Evolutionary conservation across 179 eudicot genomes (phyloP).

Genomic region (Sideroxylon spinosum): DNA sequence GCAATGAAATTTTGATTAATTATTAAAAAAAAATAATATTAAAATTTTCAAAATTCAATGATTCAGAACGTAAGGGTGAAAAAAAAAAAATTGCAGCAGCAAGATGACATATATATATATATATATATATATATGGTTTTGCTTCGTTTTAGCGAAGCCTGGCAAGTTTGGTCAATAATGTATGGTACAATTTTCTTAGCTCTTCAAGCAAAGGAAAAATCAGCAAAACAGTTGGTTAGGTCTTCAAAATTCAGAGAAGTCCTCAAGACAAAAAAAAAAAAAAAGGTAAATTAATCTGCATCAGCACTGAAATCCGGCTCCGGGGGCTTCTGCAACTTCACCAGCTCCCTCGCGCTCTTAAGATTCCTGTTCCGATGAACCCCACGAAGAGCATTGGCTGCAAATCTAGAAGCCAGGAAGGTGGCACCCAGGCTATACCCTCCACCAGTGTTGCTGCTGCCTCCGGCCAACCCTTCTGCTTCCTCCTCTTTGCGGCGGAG

Average conservation of each 20-base stretch:
- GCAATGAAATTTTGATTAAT: too few species aligned
- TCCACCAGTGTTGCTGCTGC: slow-evolving; percentile 25
- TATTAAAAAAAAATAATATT: too few species aligned
- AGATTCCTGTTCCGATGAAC: slow-evolving; percentile 67
- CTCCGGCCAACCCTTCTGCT: slow-evolving; percentile 37
- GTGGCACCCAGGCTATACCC: slow-evolving; percentile 77
- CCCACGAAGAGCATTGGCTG: slow-evolving; percentile 86
- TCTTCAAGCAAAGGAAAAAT: slow-evolving; percentile 8
- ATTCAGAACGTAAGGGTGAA: too few species aligned
- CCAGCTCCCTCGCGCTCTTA: slow-evolving; percentile 58
- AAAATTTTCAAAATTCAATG: too few species aligned
- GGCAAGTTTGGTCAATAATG: not conserved
- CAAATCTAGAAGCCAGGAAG: slow-evolving; percentile 72
- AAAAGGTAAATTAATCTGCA: slow-evolving; percentile 38
- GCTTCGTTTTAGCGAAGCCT: not conserved
- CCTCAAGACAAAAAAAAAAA: too few species aligned
- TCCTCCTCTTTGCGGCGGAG: slow-evolving; percentile 65
- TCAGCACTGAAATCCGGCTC: slow-evolving; percentile 93
- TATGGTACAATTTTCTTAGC: slow-evolving; percentile 5
- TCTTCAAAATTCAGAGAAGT: not conserved
- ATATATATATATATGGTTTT: not conserved
- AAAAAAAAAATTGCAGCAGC: too few species aligned
- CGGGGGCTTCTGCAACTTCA: slow-evolving; percentile 85
- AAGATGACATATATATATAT: too few species aligned
- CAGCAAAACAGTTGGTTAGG: slow-evolving; percentile 2